A percentile compares a stretch with the other conserved stretches of the same genome.
Conservation (phyloP, 805 yeast genomes). For the Candida schatavii region DNA sequence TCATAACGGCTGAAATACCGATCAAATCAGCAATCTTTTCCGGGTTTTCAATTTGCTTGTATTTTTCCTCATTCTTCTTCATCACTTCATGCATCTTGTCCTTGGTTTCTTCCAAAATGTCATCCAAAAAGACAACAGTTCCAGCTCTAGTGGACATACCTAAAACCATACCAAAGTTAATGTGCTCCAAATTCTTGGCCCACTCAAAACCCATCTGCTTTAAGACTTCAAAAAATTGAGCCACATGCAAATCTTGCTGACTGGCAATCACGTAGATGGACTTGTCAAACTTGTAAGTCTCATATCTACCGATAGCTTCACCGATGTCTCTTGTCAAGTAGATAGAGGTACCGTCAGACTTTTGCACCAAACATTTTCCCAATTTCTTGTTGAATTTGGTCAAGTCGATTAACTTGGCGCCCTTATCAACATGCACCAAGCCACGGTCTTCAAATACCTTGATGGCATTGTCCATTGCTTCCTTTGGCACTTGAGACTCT, state of each 20-base stretch:
- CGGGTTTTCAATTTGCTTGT: conserved; percentile 89
- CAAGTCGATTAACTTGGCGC: conserved; percentile 86
- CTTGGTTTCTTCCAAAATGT: conserved; percentile 88
- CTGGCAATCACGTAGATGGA: conserved; percentile 94
- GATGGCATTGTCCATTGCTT: conserved; percentile 64
- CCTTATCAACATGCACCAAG: conserved; percentile 80
- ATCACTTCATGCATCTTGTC: conserved; percentile 94
- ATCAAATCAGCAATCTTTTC: conserved; percentile 92
- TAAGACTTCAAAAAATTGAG: conserved; percentile 91
- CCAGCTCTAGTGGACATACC: conserved; percentile 99
- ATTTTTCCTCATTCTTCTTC: conserved; percentile 87
- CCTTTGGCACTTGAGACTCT: conserved; percentile 87
- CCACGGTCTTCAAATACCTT: conserved; percentile 62
- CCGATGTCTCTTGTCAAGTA: conserved; percentile 96
- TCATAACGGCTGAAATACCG: conserved; percentile 97
- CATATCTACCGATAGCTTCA: conserved; percentile 89
- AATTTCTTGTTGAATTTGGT: conserved; percentile 82
- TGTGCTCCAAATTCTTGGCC: conserved; percentile 77
- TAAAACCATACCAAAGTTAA: conserved; percentile 95
- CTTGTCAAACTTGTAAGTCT: conserved; percentile 83
- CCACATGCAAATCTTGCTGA: conserved; percentile 93
- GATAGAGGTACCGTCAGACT: conserved; percentile 92
- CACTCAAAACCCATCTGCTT: conserved; percentile 87
- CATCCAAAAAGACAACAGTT: conserved; percentile 96
- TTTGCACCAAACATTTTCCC: conserved; percentile 89